Evolutionary conservation across 2,329 filamentous ascomycete species (phyloP).

Genomic region (Pseudocercospora macadamiae): DNA sequence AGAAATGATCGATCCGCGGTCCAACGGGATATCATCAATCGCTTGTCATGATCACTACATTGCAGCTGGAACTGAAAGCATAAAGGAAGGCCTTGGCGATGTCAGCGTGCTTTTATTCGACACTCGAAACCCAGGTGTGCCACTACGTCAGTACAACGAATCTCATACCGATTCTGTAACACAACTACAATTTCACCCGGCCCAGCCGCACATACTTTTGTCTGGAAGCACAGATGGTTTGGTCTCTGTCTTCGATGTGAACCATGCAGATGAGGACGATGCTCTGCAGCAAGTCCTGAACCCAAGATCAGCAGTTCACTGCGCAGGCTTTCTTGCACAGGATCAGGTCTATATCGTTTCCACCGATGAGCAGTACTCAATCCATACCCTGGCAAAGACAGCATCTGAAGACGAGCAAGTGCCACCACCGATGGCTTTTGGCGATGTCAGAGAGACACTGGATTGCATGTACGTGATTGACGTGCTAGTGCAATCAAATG

Average conservation of each 20-base stretch:
- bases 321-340: conserved; percentile 69
- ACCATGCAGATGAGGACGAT: conserved; percentile 73
- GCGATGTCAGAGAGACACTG: conserved; percentile 68
- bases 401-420: conserved; percentile 58
- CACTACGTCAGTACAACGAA: conserved; percentile 47
- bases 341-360: conserved; percentile 72
- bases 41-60: conserved; percentile 65
- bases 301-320: conserved; percentile 73
- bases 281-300: conserved; percentile 78
- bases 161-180: conserved; percentile 63
- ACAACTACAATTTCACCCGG: conserved; percentile 51
- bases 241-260: conserved; percentile 74
- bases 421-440: conserved; percentile 60
- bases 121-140: conserved; percentile 42
- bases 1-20: conserved; percentile 45
- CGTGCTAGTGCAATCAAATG: conserved; percentile 54
- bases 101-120: conserved; percentile 46
- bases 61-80: conserved; percentile 70
- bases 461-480: conserved; percentile 75
- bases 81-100: conserved; percentile 43
- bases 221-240: conserved; percentile 81
- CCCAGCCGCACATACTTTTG: conserved; percentile 63
- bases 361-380: conserved; percentile 75
- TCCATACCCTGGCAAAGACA: conserved; percentile 70
- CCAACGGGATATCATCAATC: conserved; percentile 65